Percentiles rank a stretch among this genome's conserved stretches.
Evolutionary conservation across 768 basidiomycete genomes (phyloP).

Genomic region (Phylloporus sp.): DNA sequence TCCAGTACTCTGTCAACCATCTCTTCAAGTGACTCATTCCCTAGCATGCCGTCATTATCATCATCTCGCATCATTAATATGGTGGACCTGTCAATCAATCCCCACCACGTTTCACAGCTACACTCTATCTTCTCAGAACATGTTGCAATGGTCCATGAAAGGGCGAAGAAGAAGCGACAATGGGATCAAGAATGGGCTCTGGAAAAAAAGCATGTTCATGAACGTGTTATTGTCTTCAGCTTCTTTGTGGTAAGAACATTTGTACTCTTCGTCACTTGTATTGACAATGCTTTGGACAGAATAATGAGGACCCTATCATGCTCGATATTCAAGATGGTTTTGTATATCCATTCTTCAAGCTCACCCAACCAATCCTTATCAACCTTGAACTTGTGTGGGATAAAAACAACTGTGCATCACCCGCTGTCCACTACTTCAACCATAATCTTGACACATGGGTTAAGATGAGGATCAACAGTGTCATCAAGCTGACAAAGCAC

Average conservation of each 20-base stretch:
- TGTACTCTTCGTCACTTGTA: too few relatives aligned
- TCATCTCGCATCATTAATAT: too few relatives aligned
- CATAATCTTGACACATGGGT: neutral
- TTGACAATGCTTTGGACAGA: too few relatives aligned
- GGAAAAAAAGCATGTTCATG: neutral
- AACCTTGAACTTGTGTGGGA: neutral
- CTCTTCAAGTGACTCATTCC: too few relatives aligned
- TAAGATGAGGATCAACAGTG: neutral
- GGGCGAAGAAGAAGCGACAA: neutral
- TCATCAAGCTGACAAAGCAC: neutral
- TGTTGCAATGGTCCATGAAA: neutral
- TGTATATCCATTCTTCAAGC: neutral
- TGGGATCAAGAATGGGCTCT: neutral
- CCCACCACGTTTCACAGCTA: too few relatives aligned
- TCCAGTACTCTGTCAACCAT: too few relatives aligned
- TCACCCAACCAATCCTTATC: neutral
- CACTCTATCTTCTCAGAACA: too few relatives aligned
- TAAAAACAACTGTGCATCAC: too few relatives aligned
- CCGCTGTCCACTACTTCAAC: neutral
- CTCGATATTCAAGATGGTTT: conserved; percentile 1
- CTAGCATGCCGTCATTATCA: too few relatives aligned
- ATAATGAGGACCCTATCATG: neutral
- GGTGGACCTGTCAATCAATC: too few relatives aligned
- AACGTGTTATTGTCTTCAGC: neutral
- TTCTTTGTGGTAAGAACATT: neutral